Base-by-base conservation (phyloP, 164 flowering plant genomes). In the Vitis amurensis region DNA sequence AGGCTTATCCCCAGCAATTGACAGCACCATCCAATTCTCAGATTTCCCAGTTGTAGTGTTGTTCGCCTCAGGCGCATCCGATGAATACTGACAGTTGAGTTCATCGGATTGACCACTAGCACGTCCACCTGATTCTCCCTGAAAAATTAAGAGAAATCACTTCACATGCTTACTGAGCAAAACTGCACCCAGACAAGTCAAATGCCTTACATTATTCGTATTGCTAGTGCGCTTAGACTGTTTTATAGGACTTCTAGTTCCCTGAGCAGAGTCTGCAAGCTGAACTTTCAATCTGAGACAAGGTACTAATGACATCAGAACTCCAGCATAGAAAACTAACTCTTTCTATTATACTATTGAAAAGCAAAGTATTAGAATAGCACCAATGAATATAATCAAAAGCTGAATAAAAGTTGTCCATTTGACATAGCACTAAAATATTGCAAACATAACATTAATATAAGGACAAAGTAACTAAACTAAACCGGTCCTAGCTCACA, bases 1-100 rank as follows among this genome's bases (percentile, higher is more conserved):
- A 69, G 99, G 99, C 74, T 83, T 90, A 14, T 89, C 95, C 76
- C 98, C 99, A n/a, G 84, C 56, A 77, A 87, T 86, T 15, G 97
- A 88, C 78, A 91, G 75, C 57, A 82, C 85, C 91, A 84, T 88
- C 99, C 99, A 96, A 70, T 86, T 91, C 81, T 89, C 97, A 13
- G 87, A 84, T 79, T 77, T 85, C 61, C 84, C 95, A 9, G 87
- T 71, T 19, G 89, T 64, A 55, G 84, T 73, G 69, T 65, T 79
- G 69, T 72, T 80, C 57, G 71, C 69, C 72, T 88, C 91, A 23
- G 81, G 74, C 31, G 64, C 84, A 61, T 75, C 75, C 29, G 91
- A 71, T 30, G 86, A 73, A 31, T 68, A 61, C 17, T 87, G 86
- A 75, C 66, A 64, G 37, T 88, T 86, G 14, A 55, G 66, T 47